A percentile compares a stretch with the other conserved stretches of the same genome.
Evolutionary conservation across 2,329 filamentous ascomycete species (phyloP).

Genomic region (Ceratocystis alfenasii): DNA sequence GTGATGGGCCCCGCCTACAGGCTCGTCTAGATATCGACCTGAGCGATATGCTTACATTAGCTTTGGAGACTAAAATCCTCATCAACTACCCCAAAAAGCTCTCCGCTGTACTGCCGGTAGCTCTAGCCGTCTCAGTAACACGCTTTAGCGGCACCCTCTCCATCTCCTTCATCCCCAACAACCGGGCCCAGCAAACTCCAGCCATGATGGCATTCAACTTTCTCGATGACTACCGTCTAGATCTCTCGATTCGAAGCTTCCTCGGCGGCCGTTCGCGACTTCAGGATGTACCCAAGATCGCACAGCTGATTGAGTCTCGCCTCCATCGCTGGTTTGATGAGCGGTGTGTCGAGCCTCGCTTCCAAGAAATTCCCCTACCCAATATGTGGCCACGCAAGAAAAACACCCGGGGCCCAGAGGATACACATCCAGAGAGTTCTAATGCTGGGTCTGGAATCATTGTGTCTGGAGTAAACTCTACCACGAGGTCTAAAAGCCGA

Average conservation of each 20-base stretch:
- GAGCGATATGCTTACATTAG: slow-evolving; percentile 88
- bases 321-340: slow-evolving; percentile 83
- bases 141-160: slow-evolving; percentile 90
- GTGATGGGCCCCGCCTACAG: slow-evolving; percentile 66
- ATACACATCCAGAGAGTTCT: slow-evolving; percentile 35
- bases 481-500: background rate
- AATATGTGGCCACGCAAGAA: slow-evolving; percentile 74
- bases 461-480: slow-evolving; percentile 28
- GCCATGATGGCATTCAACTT: slow-evolving; percentile 95
- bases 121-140: slow-evolving; percentile 79
- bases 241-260: slow-evolving; percentile 68
- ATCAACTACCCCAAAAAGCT: slow-evolving; percentile 89
- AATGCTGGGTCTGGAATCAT: slow-evolving; percentile 36
- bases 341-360: slow-evolving; percentile 70
- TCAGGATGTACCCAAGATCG: slow-evolving; percentile 81
- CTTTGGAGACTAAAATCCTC: slow-evolving; percentile 83
- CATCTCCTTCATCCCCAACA: slow-evolving; percentile 79
- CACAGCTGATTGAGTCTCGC: slow-evolving; percentile 66
- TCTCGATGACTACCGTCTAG: slow-evolving; percentile 72
- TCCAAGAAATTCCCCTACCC: slow-evolving; percentile 75
- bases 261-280: slow-evolving; percentile 68
- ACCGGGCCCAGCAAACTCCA: slow-evolving; percentile 53
- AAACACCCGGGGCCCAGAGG: slow-evolving; percentile 65
- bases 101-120: slow-evolving; percentile 82
- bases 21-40: slow-evolving; percentile 95